phyloP scores from a whole-genome alignment of 2,329 filamentous ascomycete species.

The Teratosphaeria zuluensis region DNA sequence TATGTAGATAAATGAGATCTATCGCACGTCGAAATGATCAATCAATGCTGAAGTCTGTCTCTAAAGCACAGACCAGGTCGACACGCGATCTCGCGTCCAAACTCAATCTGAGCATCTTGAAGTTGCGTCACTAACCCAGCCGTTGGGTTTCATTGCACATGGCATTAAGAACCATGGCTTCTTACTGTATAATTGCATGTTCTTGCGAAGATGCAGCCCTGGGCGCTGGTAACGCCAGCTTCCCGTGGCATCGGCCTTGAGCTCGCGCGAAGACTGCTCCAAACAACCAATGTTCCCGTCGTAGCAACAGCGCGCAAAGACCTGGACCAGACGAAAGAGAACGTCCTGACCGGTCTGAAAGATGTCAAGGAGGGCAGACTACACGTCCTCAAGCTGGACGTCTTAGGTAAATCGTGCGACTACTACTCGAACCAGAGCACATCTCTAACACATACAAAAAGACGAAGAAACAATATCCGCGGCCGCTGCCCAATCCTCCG shows the following conservation, averaged over 20 bases:
- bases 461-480: conserved; percentile 53
- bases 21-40: background rate
- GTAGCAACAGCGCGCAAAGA: conserved; percentile 52
- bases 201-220: conserved; percentile 33
- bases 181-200: background rate
- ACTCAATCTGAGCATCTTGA: background rate
- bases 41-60: background rate
- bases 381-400: conserved; percentile 45
- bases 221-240: conserved; percentile 47
- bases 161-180: background rate
- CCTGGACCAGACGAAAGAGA: conserved; percentile 38
- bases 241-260: conserved; percentile 56
- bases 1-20: background rate
- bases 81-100: background rate
- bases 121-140: background rate
- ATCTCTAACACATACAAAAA: conserved; percentile 15
- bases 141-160: background rate
- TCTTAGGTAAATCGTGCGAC: conserved; percentile 39
- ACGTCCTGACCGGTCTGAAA: conserved; percentile 42
- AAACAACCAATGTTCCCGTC: conserved; percentile 48
- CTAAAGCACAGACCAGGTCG: background rate
- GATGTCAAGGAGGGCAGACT: conserved; percentile 39
- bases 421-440: background rate
- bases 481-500: conserved; percentile 39
- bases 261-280: conserved; percentile 48